Evolutionary conservation across 768 basidiomycete genomes (phyloP).

Genomic region (Rubroboletus pulcherrimus): DNA sequence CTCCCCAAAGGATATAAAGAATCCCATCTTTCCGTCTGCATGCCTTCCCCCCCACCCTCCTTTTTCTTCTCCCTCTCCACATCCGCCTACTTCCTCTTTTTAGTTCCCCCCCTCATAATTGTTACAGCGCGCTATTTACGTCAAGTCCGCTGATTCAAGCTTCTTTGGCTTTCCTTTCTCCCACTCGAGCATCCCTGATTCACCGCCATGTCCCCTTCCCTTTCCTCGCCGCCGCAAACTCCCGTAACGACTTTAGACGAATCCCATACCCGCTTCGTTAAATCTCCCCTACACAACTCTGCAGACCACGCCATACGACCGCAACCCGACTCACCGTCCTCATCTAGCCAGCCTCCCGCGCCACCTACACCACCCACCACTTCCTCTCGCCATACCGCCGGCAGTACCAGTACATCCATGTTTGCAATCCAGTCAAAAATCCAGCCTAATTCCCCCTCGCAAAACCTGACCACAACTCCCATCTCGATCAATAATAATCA

Average conservation of each 20-base stretch:
- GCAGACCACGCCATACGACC: slow-evolving; percentile 2
- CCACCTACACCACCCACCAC: slow-evolving; percentile 16
- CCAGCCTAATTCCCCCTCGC: slow-evolving; percentile 20
- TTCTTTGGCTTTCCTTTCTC: slow-evolving; percentile 12
- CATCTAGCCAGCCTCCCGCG: slow-evolving; percentile 17
- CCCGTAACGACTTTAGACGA: slow-evolving; percentile 19
- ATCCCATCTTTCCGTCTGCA: slow-evolving; percentile 7
- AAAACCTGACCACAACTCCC: slow-evolving; percentile 8
- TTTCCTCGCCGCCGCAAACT: slow-evolving; percentile 25
- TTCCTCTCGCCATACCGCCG: slow-evolving; percentile 6
- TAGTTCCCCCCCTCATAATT: slow-evolving; percentile 6
- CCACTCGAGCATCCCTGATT: slow-evolving; percentile 20
- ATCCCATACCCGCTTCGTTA: slow-evolving; percentile 6
- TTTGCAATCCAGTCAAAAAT: slow-evolving; percentile 15
- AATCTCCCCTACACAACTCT: slow-evolving; percentile 4
- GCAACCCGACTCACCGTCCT: slow-evolving; percentile 10
- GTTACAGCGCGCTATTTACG: slow-evolving; percentile 21
- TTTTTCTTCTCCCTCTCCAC: slow-evolving; percentile 13
- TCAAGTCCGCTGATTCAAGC: slow-evolving; percentile 13
- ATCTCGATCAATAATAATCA: slow-evolving; percentile 10
- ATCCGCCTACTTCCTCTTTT: slow-evolving; percentile 17
- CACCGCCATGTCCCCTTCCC: slow-evolving; percentile 25
- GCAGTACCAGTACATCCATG: slow-evolving; percentile 15
- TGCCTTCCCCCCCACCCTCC: slow-evolving; percentile 7
- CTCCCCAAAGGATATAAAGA: slow-evolving; percentile 24